These are phyloP conservation scores for Geranomyces variabilis DNA, from an alignment of 192 early-diverging fungal genomes.

Conservation along the genomic window DNA sequence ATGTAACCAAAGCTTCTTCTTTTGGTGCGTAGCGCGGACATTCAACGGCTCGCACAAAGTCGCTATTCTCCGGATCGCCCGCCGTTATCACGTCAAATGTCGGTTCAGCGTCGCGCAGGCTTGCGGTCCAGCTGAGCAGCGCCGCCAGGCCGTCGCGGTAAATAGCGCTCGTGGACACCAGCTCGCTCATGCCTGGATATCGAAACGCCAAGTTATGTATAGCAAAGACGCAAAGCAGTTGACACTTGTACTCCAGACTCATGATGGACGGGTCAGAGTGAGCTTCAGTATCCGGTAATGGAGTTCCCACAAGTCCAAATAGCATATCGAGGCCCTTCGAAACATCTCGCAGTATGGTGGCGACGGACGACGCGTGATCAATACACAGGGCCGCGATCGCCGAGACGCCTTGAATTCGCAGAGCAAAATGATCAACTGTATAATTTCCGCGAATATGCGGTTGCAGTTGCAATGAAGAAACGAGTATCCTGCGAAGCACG, in stretches of 20 bases:
- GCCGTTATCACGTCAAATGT: not conserved
- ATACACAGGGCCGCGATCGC: not conserved
- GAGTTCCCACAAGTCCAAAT: not conserved
- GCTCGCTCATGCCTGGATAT: not conserved
- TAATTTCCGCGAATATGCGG: not conserved
- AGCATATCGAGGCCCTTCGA: slow-evolving; percentile 2
- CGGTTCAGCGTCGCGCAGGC: not conserved
- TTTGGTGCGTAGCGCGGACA: not conserved
- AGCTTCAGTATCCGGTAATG: not conserved
- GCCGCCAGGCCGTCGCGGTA: not conserved
- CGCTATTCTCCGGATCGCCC: not conserved
- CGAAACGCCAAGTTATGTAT: not conserved
- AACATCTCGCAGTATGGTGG: slow-evolving; percentile 2
- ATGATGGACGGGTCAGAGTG: not conserved
- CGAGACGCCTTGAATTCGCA: slow-evolving; percentile 11
- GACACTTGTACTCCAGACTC: slow-evolving; percentile 5
- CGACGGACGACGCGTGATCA: slow-evolving; percentile 13
- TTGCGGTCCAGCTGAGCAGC: not conserved
- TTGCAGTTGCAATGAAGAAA: not conserved
- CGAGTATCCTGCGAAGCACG: not conserved
- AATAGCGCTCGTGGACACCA: not conserved
- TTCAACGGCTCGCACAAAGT: not conserved
- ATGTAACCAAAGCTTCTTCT: not conserved
- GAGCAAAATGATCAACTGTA: not conserved
- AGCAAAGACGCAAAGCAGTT: not conserved